Conservation (phyloP, 345 rosid species). For the Rhodamnia rubescens region DNA sequence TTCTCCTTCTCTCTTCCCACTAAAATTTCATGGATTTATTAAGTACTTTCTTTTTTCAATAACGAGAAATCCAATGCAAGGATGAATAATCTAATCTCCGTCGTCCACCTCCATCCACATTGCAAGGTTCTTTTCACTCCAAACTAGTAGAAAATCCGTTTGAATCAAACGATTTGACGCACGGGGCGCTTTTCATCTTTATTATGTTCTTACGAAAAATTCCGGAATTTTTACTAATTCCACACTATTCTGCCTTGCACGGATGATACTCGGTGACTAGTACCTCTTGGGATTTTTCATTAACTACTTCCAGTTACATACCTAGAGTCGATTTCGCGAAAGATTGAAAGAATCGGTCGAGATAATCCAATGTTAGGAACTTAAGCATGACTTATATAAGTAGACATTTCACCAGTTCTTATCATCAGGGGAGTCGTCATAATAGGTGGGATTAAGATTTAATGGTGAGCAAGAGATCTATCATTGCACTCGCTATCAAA, state of each 20-base stretch:
- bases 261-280: too few relatives aligned
- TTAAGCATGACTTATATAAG: background rate
- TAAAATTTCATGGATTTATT: too few relatives aligned
- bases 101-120: background rate
- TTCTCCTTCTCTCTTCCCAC: too few relatives aligned
- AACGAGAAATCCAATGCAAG: too few relatives aligned
- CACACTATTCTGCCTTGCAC: too few relatives aligned
- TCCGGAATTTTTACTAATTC: too few relatives aligned
- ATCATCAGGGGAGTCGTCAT: background rate
- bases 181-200: too few relatives aligned
- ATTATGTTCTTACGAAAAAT: too few relatives aligned
- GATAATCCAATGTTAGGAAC: background rate
- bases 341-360: rapidly evolving
- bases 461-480: background rate
- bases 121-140: too few relatives aligned
- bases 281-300: background rate
- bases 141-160: too few relatives aligned
- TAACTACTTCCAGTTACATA: background rate
- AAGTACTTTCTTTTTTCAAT: background rate
- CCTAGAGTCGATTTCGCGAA: background rate
- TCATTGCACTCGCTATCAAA: background rate
- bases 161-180: too few relatives aligned
- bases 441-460: background rate
- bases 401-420: background rate
- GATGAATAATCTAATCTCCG: background rate